Conservation (phyloP, 2,329 filamentous ascomycete species). For the Cercospora nicotianae region DNA sequence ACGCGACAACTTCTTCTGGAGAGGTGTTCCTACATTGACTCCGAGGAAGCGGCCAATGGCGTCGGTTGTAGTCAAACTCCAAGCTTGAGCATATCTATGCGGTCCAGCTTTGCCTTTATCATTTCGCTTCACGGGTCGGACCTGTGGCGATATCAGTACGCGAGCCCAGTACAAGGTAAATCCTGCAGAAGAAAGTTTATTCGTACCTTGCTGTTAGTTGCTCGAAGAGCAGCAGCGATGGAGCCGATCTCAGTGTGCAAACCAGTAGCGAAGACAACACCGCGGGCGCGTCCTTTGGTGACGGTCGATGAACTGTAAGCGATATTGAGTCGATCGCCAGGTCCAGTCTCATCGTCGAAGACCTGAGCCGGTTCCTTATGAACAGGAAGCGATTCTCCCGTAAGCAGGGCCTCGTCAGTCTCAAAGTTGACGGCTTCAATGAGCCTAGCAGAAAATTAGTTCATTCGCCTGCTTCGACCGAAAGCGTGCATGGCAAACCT, state of each 20-base stretch:
- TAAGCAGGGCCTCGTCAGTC: conserved; percentile 72
- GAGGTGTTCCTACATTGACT: conserved; percentile 72
- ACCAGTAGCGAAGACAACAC: conserved; percentile 66
- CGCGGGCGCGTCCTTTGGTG: conserved; percentile 66
- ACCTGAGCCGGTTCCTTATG: conserved; percentile 60
- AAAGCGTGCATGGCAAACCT: conserved; percentile 1
- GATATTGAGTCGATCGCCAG: conserved; percentile 69
- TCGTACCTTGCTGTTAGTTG: conserved; percentile 51
- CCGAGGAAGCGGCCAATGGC: conserved; percentile 64
- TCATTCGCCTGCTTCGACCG: no score
- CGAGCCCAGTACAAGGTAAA: not conserved
- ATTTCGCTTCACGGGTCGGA: conserved; percentile 39
- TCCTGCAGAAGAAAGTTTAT: not conserved
- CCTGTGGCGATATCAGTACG: not conserved
- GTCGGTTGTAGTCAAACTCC: conserved; percentile 55
- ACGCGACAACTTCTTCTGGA: conserved; percentile 82
- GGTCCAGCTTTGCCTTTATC: conserved; percentile 35
- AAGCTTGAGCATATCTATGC: conserved; percentile 48
- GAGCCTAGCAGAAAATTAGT: conserved; percentile 40
- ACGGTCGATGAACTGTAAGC: conserved; percentile 69
- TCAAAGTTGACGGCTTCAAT: conserved; percentile 43
- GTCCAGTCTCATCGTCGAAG: conserved; percentile 55
- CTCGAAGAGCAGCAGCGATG: conserved; percentile 68
- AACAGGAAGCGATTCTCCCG: conserved; percentile 69
- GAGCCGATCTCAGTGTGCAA: conserved; percentile 74